These are phyloP conservation scores for Sordariomycetes sp. DNA, from an alignment of 2,329 filamentous ascomycete species.

Conservation along the genomic window DNA sequence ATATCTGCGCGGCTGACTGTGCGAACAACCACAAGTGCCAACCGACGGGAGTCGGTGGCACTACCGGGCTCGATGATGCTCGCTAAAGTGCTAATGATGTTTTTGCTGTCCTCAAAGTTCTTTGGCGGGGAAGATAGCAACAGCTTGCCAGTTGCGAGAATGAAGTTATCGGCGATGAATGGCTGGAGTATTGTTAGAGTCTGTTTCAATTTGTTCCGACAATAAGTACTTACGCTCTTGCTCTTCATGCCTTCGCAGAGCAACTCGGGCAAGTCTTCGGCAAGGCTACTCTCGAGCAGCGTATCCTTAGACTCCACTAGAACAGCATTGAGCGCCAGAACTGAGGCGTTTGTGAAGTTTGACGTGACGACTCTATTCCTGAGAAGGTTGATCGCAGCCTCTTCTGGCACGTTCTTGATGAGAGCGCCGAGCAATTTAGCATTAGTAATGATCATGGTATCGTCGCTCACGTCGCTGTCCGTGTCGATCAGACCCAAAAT, in stretches of 20 bases:
- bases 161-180: conserved; percentile 81
- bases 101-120: conserved; percentile 67
- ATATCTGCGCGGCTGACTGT: conserved; percentile 74
- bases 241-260: conserved; percentile 72
- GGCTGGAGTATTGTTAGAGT: conserved; percentile 35
- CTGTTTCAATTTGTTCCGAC: too few relatives aligned
- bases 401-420: conserved; percentile 72
- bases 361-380: conserved; percentile 72
- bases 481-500: conserved; percentile 84
- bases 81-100: conserved; percentile 71
- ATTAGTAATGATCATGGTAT: conserved; percentile 78
- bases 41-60: conserved; percentile 72
- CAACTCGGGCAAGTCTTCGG: conserved; percentile 65
- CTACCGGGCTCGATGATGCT: conserved; percentile 67
- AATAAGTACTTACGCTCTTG: conserved; percentile 60
- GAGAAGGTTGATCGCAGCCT: conserved; percentile 50
- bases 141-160: conserved; percentile 86
- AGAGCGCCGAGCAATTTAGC: conserved; percentile 84
- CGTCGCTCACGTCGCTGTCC: conserved; percentile 66
- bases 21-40: conserved; percentile 79
- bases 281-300: conserved; percentile 55
- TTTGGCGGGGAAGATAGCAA: conserved; percentile 61
- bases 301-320: conserved; percentile 69
- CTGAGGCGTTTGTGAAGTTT: conserved; percentile 67
- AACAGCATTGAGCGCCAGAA: conserved; percentile 82